Base-by-base conservation (phyloP, 169 alveolate genomes). In the Babesia ovis region DNA sequence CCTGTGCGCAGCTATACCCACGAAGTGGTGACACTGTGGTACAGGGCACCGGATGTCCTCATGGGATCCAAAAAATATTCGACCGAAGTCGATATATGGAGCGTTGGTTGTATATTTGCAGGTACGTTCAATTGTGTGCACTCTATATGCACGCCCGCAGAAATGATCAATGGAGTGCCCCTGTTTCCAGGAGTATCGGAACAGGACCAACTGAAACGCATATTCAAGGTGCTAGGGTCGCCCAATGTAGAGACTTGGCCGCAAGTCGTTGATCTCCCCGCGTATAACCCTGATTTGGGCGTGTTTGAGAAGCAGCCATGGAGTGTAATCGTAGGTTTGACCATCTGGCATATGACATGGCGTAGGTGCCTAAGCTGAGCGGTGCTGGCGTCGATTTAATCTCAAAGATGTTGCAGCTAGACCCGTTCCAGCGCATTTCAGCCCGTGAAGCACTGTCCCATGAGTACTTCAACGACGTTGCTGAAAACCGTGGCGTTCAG, bases 41-140 rank as follows among this genome's bases (percentile, higher is more conserved):
- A 98, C 85, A 77, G 99, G 55, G 99, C 99, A 11, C 99, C 99
- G n/a, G 99, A 98, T 83, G 98, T 98, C 29, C 92, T 98, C 53
- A 92, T 98, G 95, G 99, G 99, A 0, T 92, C 97, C 46, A 95
- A 96, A 67, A 95, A 96, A 68, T 98, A 98, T 87, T 96, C 99
- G 29, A 96, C 99, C 14, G 98, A 99, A 27, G 99, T 98, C 27
- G 99, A 98, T 85, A 96, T 98, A 41, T 98, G 99, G 99, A 92
- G 98, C 56, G 95, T 96, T 22, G 99, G 99, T 37, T 96, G 99
- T 77, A 96, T 98, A 37, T 94, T 96, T 68, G 97, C 96, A 29
- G 95, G 95, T 42, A 41, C 32, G 68, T 77, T 82, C 6, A 39
- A 6, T 8, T 22, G 1, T 0, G n/a, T n/a, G 31, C 20, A n/a